phyloP scores from a whole-genome alignment of 2,329 filamentous ascomycete genomes.

The Myriosclerotinia scirpicola region DNA sequence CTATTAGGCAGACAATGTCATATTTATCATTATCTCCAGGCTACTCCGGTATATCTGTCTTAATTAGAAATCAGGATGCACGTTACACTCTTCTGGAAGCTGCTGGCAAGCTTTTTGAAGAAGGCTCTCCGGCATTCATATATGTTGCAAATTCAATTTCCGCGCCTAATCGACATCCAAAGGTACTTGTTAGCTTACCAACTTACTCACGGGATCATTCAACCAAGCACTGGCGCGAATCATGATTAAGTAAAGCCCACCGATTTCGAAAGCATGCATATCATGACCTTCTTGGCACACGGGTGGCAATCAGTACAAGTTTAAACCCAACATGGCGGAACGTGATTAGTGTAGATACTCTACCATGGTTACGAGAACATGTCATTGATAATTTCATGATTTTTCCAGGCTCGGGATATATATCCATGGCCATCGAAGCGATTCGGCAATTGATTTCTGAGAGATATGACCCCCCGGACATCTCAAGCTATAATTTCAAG shows the following conservation, averaged over 20 bases:
- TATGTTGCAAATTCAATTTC: too few species aligned
- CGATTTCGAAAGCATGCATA: not conserved
- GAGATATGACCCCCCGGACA: not conserved
- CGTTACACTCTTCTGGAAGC: too few species aligned
- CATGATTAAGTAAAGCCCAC: constrained; percentile 48
- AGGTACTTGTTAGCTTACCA: constrained; percentile 44
- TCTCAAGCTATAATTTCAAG: too few species aligned
- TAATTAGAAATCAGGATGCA: too few species aligned
- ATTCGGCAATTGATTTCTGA: constrained; percentile 13
- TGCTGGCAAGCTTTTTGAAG: too few species aligned
- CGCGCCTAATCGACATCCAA: too few species aligned
- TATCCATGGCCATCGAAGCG: constrained; percentile 40
- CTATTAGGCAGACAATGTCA: constrained; percentile 27
- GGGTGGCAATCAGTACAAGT: not conserved
- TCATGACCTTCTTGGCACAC: constrained; percentile 1
- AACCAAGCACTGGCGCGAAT: constrained; percentile 54
- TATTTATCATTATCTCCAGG: too few species aligned
- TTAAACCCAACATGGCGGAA: constrained; percentile 2
- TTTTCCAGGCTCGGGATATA: constrained; percentile 38
- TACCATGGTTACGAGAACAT: constrained; percentile 44
- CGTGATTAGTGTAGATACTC: not conserved
- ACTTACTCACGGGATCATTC: constrained; percentile 55
- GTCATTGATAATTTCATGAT: constrained; percentile 45
- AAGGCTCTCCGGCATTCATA: too few species aligned
- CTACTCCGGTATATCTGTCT: too few species aligned